Evolutionary conservation across 2,329 filamentous ascomycete species (phyloP).

Genomic region (Fusarium redolens): DNA sequence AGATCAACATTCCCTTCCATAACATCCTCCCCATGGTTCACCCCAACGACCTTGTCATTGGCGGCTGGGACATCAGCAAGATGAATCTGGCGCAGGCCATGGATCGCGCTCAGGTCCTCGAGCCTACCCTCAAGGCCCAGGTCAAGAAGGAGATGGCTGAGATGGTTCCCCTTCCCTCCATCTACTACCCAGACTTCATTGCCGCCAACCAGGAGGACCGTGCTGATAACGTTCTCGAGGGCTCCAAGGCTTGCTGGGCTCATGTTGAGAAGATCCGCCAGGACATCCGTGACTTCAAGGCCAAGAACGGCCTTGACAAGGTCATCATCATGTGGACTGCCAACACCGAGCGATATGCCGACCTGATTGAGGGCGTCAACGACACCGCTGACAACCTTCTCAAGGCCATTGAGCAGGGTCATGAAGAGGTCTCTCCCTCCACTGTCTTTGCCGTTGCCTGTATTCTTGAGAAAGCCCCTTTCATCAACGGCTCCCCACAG

Average conservation of each 20-base stretch:
- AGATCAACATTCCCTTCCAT: slow-evolving; percentile 97
- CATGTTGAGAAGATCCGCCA: slow-evolving; percentile 94
- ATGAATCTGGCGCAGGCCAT: slow-evolving; percentile 91
- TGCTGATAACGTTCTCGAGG: slow-evolving; percentile 89
- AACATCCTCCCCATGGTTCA: slow-evolving; percentile 96
- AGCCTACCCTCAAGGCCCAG: slow-evolving; percentile 90
- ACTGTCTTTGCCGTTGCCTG: slow-evolving; percentile 96
- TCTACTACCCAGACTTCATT: slow-evolving; percentile 99
- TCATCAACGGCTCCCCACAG: slow-evolving; percentile 99
- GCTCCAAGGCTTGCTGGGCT: slow-evolving; percentile 83
- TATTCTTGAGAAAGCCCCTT: slow-evolving; percentile 89
- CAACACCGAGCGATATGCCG: slow-evolving; percentile 97
- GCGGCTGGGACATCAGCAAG: slow-evolving; percentile 96
- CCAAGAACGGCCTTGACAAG: slow-evolving; percentile 86
- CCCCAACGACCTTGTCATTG: slow-evolving; percentile 93
- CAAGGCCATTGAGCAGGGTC: slow-evolving; percentile 85
- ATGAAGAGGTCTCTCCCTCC: slow-evolving; percentile 92
- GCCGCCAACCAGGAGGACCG: slow-evolving; percentile 97
- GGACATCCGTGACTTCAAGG: slow-evolving; percentile 96
- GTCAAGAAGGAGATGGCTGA: slow-evolving; percentile 93
- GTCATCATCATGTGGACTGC: slow-evolving; percentile 98
- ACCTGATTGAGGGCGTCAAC: slow-evolving; percentile 88
- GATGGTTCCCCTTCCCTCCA: slow-evolving; percentile 89
- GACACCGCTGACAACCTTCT: slow-evolving; percentile 96
- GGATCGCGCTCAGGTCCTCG: slow-evolving; percentile 94